Base-by-base conservation (phyloP, 2,329 filamentous ascomycete genomes). In the Periglandula ipomoeae region DNA sequence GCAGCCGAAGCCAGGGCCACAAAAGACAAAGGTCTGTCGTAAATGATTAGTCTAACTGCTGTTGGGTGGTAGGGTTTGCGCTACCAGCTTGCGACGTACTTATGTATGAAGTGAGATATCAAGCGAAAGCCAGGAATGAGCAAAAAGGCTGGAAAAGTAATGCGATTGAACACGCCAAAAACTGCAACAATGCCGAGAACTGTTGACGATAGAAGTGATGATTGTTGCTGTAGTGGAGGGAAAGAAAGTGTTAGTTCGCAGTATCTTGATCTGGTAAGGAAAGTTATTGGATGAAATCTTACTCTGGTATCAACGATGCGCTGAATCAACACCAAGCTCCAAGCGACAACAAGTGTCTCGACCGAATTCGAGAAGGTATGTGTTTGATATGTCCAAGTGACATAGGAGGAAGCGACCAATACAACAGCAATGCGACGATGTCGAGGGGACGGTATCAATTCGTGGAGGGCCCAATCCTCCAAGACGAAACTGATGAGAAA, bases 281-380 rank as follows among this genome's bases (percentile, higher is more conserved):
- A 50, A 43, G 15, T 35, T 26, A 27, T 5, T 22, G 22, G 39
- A 44, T 46, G 44, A 44, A 42, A 26, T 32, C 78, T 41, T 73
- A 93, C 89, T 70, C 84, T 86, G 60, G 85, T 81, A 56, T 85
- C 82, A 41, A 85, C 74, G 56, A 97, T 93, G 63, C 91, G 84
- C 66, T 87, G 82, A 53, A 96, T 90, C 65, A 98, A 70, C 43
- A 97, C 90, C 65, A 98, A 70, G 61, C 87, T 90, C 93, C 93
- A 98, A 47, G 88, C 80, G 46, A 98, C 89, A 45, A 91, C 78
- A 58, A 98, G 73, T 3, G 93, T 97, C 71, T 98, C 93, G 56
- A 97, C 79, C 53, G 91, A 94, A 69, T 98, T 98, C 54, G 91
- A 97, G 66, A 98, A 97, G 11, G 93, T 97, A 68, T 98, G 93